Base-by-base conservation (phyloP, 257 asterid species). In the Catharanthus roseus region DNA sequence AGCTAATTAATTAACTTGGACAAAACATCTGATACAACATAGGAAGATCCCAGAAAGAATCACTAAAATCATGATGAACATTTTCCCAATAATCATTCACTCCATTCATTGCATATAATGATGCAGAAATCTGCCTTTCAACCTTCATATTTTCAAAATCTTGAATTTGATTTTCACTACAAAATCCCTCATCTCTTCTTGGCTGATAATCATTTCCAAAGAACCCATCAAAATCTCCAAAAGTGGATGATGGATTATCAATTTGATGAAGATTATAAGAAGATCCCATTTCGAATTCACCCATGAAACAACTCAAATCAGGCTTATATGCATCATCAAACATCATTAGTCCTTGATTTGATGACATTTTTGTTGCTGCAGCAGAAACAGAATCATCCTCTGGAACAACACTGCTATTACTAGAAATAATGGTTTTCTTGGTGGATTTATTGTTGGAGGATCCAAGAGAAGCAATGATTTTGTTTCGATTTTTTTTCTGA, bases 121-220 rank as follows among this genome's bases (percentile, higher is more conserved):
- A 86, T 53, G 92, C 87, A 54, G 96, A 88, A 71, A 88, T 88
- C 81, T 90, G 95, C 58, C 92, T 75, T 39, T 90, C 91, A 3
- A 86, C 88, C 56, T 77, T 88, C 87, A 85, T 72, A 6, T 79
- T 78, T 65, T 88, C 93, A 26, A 83, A 83, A 68, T 87, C 90
- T 5, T 78, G 80, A 55, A 80, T 76, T 5, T 73, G 77, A 41
- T 54, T 72, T 69, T 83, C 85, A 19, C 66, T 50, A 41, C 23
- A 10, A 38, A 49, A 58, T 50, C 68, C 75, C 1, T 10, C 68
- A 29, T 51, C 63, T 57, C 69, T 68, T 65, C 71, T 81, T 12
- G 85, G 75, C 24, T 74, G 77, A 38, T 66, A 75, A 72, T 73
- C 83, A 39, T 47, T 38, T 10, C 67, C 82, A 18, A 58, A 77